Conservation (phyloP, 2,329 filamentous ascomycete genomes). For the Fonsecaea nubica region DNA sequence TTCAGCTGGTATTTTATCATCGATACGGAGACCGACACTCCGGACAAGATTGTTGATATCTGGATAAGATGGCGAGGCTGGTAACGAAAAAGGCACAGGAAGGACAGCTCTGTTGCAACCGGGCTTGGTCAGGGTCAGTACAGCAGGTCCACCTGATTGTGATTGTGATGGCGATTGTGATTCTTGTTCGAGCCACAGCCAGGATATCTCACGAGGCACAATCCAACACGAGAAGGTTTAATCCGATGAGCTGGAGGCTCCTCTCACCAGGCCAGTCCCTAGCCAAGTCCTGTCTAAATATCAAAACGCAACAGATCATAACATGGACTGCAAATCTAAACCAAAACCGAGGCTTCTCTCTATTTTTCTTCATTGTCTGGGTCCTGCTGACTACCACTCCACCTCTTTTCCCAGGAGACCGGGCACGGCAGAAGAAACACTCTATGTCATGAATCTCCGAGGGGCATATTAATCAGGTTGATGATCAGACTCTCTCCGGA, state of each 20-base stretch:
- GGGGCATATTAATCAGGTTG: not conserved
- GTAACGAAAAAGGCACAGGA: conserved; percentile 50
- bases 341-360: not conserved
- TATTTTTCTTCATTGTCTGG: not conserved
- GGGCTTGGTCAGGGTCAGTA: not conserved
- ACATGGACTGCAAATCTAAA: not conserved
- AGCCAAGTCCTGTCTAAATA: not conserved
- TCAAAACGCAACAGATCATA: not conserved
- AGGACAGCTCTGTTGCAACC: not conserved
- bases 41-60: conserved; percentile 72
- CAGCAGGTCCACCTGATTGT: not conserved
- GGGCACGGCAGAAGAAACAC: not conserved
- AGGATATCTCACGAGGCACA: not conserved
- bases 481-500: not conserved
- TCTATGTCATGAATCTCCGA: not conserved
- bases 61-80: conserved; percentile 76
- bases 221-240: not conserved
- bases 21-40: conserved; percentile 62
- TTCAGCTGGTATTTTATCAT: conserved; percentile 78
- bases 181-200: not conserved
- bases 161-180: not conserved
- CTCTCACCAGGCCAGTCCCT: not conserved
- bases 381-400: not conserved
- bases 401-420: not conserved
- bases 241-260: not conserved